Evolutionary conservation across 768 basidiomycete species (phyloP).

Genomic region (Pleurotus ostreatus): DNA sequence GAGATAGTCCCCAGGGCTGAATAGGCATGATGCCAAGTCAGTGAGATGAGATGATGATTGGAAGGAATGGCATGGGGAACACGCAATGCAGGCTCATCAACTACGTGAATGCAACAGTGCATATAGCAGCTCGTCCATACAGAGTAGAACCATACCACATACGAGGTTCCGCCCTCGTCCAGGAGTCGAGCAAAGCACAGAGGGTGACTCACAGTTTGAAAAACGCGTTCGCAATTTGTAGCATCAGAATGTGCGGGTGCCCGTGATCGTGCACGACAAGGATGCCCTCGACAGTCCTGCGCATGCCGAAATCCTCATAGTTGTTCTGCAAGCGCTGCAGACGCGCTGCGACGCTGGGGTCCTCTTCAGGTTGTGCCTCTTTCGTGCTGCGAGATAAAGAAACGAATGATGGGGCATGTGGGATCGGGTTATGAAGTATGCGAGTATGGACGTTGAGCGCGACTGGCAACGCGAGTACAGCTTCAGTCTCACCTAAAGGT

Average conservation of each 20-base stretch:
- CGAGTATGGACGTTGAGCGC: too few species aligned
- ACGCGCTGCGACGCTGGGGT: slow-evolving; percentile 92
- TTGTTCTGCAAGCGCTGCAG: slow-evolving; percentile 93
- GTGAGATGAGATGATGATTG: too few species aligned
- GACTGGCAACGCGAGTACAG: not conserved
- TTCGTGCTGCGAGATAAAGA: slow-evolving; percentile 60
- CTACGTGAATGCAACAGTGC: too few species aligned
- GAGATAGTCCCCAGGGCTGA: slow-evolving; percentile 95
- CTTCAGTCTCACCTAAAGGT: slow-evolving; percentile 66
- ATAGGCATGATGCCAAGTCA: not conserved
- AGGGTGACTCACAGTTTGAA: slow-evolving; percentile 84
- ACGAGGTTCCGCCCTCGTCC: not conserved
- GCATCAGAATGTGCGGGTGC: slow-evolving; percentile 95
- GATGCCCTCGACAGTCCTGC: slow-evolving; percentile 88
- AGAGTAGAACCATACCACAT: too few species aligned
- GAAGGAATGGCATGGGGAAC: too few species aligned
- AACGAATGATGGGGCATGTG: not conserved
- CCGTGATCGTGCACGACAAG: slow-evolving; percentile 95
- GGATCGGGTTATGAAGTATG: not conserved
- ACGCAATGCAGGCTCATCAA: too few species aligned
- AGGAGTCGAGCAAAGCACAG: not conserved
- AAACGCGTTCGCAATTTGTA: slow-evolving; percentile 98
- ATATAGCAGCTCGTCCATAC: too few species aligned
- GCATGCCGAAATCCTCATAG: slow-evolving; percentile 96
- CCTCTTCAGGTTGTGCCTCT: slow-evolving; percentile 96